These are phyloP conservation scores for Mortierella alpina DNA, from an alignment of 192 early-diverging fungal species.

Conservation along the genomic window DNA sequence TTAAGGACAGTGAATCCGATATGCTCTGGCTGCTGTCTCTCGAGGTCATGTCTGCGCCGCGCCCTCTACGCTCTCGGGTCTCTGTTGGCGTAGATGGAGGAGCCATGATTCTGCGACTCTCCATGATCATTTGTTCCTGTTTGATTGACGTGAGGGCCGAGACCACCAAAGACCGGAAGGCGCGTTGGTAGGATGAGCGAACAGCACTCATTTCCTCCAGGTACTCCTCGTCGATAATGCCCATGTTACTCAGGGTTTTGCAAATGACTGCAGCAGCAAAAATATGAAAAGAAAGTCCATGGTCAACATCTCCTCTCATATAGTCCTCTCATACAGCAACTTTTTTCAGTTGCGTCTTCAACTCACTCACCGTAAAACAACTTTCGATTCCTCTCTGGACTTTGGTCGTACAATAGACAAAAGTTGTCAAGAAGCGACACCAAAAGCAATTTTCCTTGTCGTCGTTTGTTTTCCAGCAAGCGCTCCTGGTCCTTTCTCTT, in stretches of 20 bases:
- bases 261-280: constrained; percentile 69
- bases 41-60: constrained; percentile 10
- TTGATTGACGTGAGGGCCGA: constrained; percentile 80
- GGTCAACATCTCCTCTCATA: background rate
- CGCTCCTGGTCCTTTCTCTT: constrained; percentile 41
- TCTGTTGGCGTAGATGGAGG: constrained; percentile 42
- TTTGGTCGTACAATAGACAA: constrained; percentile 88
- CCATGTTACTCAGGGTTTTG: constrained; percentile 86
- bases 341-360: background rate
- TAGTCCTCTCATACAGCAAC: background rate
- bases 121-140: constrained; percentile 53
- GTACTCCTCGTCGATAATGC: constrained; percentile 79
- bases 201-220: constrained; percentile 88
- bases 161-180: constrained; percentile 85
- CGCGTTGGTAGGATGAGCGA: constrained; percentile 85
- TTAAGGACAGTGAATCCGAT: constrained; percentile 16
- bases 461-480: constrained; percentile 48
- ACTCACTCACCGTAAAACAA: constrained; percentile 73
- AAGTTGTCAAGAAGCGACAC: constrained; percentile 93
- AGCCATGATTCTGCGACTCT: constrained; percentile 62
- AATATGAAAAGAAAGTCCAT: background rate
- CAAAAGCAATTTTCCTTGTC: constrained; percentile 79
- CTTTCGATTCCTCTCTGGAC: constrained; percentile 83
- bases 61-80: constrained; percentile 12
- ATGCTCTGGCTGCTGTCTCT: constrained; percentile 15